These are phyloP conservation scores for Candida pseudoglaebosa DNA, from an alignment of 805 yeast genomes.

Conservation along the genomic window DNA sequence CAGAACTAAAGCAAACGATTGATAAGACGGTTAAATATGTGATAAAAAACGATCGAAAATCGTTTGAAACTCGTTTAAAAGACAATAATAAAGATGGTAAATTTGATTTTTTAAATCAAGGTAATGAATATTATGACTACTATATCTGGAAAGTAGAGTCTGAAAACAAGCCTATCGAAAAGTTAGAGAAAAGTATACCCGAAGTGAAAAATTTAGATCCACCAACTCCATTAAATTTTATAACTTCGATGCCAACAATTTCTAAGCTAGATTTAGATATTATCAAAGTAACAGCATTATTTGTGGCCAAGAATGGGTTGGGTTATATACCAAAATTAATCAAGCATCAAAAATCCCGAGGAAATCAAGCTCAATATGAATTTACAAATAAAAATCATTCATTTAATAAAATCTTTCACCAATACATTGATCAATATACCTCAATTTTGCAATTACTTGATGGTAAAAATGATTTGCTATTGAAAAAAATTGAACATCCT, in stretches of 20 bases:
- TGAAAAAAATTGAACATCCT: conserved; percentile 8
- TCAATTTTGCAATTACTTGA: conserved; percentile 15
- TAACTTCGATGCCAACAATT: conserved; percentile 32
- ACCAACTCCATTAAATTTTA: conserved; percentile 23
- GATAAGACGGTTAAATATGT: conserved; percentile 74
- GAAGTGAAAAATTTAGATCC: conserved; percentile 4
- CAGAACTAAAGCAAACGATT: conserved; percentile 47
- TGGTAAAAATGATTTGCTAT: conserved; percentile 8
- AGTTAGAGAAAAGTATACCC: background rate
- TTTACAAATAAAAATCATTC: conserved; percentile 63
- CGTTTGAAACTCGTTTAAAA: conserved; percentile 58
- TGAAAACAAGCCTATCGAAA: conserved; percentile 3
- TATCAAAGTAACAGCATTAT: conserved; percentile 68
- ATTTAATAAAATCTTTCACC: conserved; percentile 47
- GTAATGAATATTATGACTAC: conserved; percentile 54
- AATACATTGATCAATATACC: conserved; percentile 55
- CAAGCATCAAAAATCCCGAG: conserved; percentile 33
- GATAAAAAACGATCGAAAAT: conserved; percentile 52
- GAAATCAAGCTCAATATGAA: conserved; percentile 55
- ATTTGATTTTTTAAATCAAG: conserved; percentile 59
- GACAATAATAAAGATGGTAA: conserved; percentile 46
- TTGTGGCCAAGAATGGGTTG: conserved; percentile 58
- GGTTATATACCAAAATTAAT: conserved; percentile 30
- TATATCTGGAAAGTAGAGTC: conserved; percentile 42
- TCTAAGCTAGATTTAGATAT: conserved; percentile 64